phyloP scores from a whole-genome alignment of 345 rosid species.

The Lepidium sativum region DNA sequence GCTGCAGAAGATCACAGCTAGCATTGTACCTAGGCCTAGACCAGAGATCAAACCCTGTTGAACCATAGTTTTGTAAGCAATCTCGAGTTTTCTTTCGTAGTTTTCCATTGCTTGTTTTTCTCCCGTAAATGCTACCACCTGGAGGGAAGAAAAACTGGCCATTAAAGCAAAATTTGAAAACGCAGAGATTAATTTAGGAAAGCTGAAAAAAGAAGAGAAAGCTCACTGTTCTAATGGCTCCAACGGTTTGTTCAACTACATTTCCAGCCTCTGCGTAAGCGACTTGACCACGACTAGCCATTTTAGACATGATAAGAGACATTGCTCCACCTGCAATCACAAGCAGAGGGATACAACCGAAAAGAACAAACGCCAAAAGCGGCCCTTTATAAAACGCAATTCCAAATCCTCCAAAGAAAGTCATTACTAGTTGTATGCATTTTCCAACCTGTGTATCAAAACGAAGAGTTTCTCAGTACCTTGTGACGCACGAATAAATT shows the following conservation, averaged over 20 bases:
- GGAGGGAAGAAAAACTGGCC: neutral
- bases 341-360: slow-evolving; percentile 53
- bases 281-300: slow-evolving; percentile 66
- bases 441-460: slow-evolving; percentile 57
- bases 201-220: neutral
- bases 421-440: slow-evolving; percentile 48
- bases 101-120: slow-evolving; percentile 64
- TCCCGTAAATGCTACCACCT: slow-evolving; percentile 90
- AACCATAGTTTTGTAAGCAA: slow-evolving; percentile 45
- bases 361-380: slow-evolving; percentile 45
- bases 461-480: neutral
- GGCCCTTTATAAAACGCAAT: slow-evolving; percentile 63
- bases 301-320: slow-evolving; percentile 51
- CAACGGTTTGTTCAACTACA: slow-evolving; percentile 78
- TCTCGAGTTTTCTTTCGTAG: slow-evolving; percentile 45
- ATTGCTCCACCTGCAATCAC: slow-evolving; percentile 47
- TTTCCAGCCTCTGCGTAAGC: slow-evolving; percentile 86
- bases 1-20: slow-evolving; percentile 35
- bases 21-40: slow-evolving; percentile 47
- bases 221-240: slow-evolving; percentile 76
- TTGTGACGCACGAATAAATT: too few relatives aligned
- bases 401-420: slow-evolving; percentile 60
- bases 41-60: slow-evolving; percentile 76
- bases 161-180: neutral
- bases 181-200: neutral